phyloP scores from a whole-genome alignment of 306 rosid species.

The Vicia villosa region DNA sequence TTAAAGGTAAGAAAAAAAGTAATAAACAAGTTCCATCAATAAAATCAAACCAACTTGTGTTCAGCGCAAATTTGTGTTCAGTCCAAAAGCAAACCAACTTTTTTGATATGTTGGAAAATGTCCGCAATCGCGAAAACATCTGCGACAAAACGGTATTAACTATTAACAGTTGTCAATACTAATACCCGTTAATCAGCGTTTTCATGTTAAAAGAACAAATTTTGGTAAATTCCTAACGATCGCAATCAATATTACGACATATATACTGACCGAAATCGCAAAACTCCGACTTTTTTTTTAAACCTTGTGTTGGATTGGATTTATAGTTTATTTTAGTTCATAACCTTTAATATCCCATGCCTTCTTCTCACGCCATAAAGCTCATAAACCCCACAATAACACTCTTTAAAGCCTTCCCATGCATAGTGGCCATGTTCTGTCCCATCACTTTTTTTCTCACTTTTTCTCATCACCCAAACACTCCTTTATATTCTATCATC shows the following conservation, averaged over 20 bases:
- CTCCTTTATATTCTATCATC: conserved; percentile 33
- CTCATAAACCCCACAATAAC: conserved; percentile 49
- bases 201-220: no score
- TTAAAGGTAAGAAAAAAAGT: not conserved
- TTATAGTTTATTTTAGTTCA: no score
- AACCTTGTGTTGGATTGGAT: no score
- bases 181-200: no score
- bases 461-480: conserved; percentile 21
- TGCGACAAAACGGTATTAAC: no score
- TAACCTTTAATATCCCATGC: conserved; percentile 42
- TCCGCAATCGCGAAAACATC: no score
- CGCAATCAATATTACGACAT: no score
- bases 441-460: conserved; percentile 37
- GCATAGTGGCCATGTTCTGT: conserved; percentile 37
- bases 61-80: not conserved
- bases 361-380: conserved; percentile 41
- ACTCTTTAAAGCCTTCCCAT: conserved; percentile 40
- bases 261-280: no score
- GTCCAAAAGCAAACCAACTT: conserved; percentile 38
- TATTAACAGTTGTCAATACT: no score
- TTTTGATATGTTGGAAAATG: conserved; percentile 27
- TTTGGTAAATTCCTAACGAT: no score
- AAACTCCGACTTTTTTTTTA: no score
- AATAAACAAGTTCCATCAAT: conserved; percentile 39
- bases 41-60: conserved; percentile 27